Base-by-base conservation (phyloP, 2,329 filamentous ascomycete genomes). In the Botrytis medusae region DNA sequence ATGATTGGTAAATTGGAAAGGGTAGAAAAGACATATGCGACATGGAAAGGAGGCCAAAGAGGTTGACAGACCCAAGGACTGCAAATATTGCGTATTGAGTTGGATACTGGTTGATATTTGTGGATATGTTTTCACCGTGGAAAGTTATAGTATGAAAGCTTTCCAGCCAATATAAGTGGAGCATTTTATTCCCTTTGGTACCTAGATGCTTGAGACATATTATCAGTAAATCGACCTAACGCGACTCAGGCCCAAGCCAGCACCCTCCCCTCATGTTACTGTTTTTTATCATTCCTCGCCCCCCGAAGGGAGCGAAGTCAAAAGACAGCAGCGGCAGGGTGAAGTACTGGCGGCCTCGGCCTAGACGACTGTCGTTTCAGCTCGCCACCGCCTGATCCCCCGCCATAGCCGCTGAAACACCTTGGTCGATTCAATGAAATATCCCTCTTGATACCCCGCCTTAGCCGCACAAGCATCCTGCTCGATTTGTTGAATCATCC, bases 401-500 rank as follows among this genome's bases (percentile, higher is more conserved):
- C 61, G 25, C 40, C 9, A 1, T 18, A 10, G 61, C n/a, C 14
- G 40, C n/a, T 5, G 9, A 63, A n/a, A 18, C 60, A 44, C 8
- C 8, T 44, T 44, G 25, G 2, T 44, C 40, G 16, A 16, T 63
- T 42, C 40, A 29, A 29, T 44, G 37, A 20, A 40, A 16, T 6
- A n/a, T 18, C 51, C n/a, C 61, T 18, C 61, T 44, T 12, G 22
- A 44, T 6, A 16, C n/a, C 25, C 25, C 61, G 37, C 40, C 4
- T 6, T 40, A 3, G 61, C 37, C 9, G 14, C n/a, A 3, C 25
- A 42, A 63, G 25, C 34, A 44, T 9, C 40, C n/a, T 44, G 37
- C n/a, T 29, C n/a, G 2, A 29, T 29, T 8, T 7, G 0, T n/a
- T 14, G 7, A 29, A 57, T 18, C 1, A 4, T 16, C n/a, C n/a